Percentiles rank a stretch among this genome's conserved stretches.
phyloP scores from a whole-genome alignment of 441 rosid species.

The Euphorbia schlechtendalii region DNA sequence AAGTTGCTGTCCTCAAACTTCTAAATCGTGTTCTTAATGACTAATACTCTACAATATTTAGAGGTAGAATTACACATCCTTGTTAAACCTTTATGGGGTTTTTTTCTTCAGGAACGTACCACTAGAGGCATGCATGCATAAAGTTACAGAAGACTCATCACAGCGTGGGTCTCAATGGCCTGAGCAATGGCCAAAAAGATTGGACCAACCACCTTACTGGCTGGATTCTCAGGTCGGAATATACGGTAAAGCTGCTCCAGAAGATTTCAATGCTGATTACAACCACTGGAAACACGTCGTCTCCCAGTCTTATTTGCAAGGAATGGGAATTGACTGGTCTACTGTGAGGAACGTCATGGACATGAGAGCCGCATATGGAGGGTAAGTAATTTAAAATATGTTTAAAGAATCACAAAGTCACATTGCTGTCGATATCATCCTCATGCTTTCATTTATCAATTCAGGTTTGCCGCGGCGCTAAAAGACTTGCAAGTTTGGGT shows the following conservation, averaged over 20 bases:
- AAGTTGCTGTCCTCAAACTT: not conserved
- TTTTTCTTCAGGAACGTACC: slow-evolving; percentile 63
- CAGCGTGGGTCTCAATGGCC: slow-evolving; percentile 91
- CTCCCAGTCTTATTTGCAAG: slow-evolving; percentile 65
- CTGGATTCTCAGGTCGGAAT: slow-evolving; percentile 75
- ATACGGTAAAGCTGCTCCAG: slow-evolving; percentile 82
- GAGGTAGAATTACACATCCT: not conserved
- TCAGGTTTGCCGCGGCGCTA: slow-evolving; percentile 81
- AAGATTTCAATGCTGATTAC: slow-evolving; percentile 67
- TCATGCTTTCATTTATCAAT: slow-evolving; percentile 28
- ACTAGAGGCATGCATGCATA: slow-evolving; percentile 85
- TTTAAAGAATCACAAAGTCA: not conserved
- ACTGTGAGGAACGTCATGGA: slow-evolving; percentile 82
- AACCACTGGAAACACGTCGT: slow-evolving; percentile 86
- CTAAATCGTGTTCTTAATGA: not conserved
- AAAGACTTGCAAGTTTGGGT: slow-evolving; percentile 83
- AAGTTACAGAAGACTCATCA: slow-evolving; percentile 44
- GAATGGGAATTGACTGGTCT: slow-evolving; percentile 84
- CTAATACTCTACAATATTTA: not conserved
- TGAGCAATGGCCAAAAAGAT: slow-evolving; percentile 82
- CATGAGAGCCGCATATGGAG: slow-evolving; percentile 95
- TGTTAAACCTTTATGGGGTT: not conserved
- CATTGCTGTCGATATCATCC: not conserved
- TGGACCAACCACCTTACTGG: slow-evolving; percentile 75
- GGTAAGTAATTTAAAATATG: slow-evolving; percentile 39